Conservation (phyloP, 805 yeast genomes). For the Pachysolen tannophilus region DNA sequence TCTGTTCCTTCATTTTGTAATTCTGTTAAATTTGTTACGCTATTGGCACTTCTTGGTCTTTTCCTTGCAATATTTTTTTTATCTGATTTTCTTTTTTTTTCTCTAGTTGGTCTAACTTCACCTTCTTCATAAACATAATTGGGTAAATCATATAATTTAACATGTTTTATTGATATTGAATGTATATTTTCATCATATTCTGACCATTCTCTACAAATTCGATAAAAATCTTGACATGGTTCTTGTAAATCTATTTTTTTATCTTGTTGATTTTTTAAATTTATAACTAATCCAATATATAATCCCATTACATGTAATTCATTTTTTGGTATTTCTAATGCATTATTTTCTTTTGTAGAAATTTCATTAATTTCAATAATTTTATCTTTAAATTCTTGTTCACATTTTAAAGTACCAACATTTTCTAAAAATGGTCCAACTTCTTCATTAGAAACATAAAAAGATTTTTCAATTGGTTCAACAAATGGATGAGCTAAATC, state of each 20-base stretch:
- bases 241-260: conserved; percentile 75
- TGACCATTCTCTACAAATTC: conserved; percentile 67
- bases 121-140: conserved; percentile 74
- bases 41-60: conserved; percentile 15
- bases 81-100: conserved; percentile 36
- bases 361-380: conserved; percentile 23
- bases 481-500: conserved; percentile 86
- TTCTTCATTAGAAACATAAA: conserved; percentile 34
- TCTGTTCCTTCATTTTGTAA: too few relatives aligned
- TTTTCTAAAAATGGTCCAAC: conserved; percentile 48
- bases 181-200: conserved; percentile 54
- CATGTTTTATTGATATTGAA: conserved; percentile 61
- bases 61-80: conserved; percentile 24
- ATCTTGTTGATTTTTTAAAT: conserved; percentile 38
- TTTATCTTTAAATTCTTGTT: conserved; percentile 28
- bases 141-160: conserved; percentile 75
- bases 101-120: conserved; percentile 67
- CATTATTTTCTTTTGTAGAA: conserved; percentile 16
- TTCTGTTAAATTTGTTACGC: not conserved
- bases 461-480: conserved; percentile 59
- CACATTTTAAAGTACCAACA: conserved; percentile 56
- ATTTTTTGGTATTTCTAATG: conserved; percentile 1
- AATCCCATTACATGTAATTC: conserved; percentile 61
- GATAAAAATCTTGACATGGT: conserved; percentile 86
- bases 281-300: conserved; percentile 69